Percentiles rank a stretch among this genome's conserved stretches.
phyloP scores from a whole-genome alignment of 2,329 filamentous ascomycete species.

The Fusarium zealandicum region DNA sequence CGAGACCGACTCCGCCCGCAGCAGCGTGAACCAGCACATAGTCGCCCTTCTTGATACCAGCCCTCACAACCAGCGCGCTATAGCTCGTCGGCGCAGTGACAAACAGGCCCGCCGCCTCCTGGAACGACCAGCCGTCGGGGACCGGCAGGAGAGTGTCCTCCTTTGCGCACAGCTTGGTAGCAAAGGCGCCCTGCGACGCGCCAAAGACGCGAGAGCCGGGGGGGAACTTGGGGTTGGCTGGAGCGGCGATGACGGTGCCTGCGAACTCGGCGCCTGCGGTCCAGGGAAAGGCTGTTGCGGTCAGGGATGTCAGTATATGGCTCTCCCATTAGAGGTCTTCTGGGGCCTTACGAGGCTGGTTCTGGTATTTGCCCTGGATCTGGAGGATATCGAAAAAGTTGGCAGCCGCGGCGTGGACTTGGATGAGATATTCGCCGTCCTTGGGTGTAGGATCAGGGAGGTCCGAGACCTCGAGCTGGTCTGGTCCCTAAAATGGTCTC shows the following conservation, averaged over 20 bases:
- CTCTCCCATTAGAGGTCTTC: background rate
- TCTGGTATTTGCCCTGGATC: slow-evolving; percentile 93
- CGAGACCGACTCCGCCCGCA: slow-evolving; percentile 88
- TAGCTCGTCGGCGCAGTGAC: slow-evolving; percentile 93
- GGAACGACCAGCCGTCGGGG: slow-evolving; percentile 81
- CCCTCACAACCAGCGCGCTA: slow-evolving; percentile 79
- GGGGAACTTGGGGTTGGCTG: slow-evolving; percentile 70
- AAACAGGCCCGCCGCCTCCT: slow-evolving; percentile 86
- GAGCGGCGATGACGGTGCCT: slow-evolving; percentile 75
- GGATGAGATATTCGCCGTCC: slow-evolving; percentile 81
- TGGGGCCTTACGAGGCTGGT: slow-evolving; percentile 70
- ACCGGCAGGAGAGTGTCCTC: slow-evolving; percentile 76
- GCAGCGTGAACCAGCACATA: slow-evolving; percentile 91
- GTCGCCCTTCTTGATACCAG: slow-evolving; percentile 79
- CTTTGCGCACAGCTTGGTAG: slow-evolving; percentile 72
- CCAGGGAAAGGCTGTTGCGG: slow-evolving; percentile 76
- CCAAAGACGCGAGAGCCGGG: slow-evolving; percentile 87
- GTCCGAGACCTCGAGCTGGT: slow-evolving; percentile 77
- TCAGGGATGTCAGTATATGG: background rate
- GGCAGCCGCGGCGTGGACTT: slow-evolving; percentile 84
- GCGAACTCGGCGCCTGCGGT: slow-evolving; percentile 87
- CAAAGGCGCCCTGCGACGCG: slow-evolving; percentile 84
- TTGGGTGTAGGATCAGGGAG: slow-evolving; percentile 78
- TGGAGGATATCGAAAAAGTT: slow-evolving; percentile 99
- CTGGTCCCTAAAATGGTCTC: slow-evolving; percentile 65